Conservation (phyloP, 305 asterid species). For the Stenogyne calaminthoides region DNA sequence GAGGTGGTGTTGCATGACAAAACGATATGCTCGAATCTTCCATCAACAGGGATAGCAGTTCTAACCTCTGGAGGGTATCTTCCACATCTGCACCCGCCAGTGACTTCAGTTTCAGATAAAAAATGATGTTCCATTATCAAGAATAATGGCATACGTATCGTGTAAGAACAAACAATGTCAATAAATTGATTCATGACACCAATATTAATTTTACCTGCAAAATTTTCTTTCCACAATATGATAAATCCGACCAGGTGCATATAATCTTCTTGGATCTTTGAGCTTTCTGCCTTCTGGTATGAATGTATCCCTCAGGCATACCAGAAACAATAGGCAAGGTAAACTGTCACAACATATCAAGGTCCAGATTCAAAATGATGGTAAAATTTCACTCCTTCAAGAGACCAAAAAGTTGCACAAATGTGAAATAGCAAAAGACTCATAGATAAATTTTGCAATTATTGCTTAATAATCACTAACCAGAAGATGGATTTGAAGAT, state of each 20-base stretch:
- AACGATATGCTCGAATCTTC: conserved; percentile 95
- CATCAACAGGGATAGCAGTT: conserved; percentile 97
- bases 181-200: background rate
- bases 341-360: conserved; percentile 78
- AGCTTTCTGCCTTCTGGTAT: conserved; percentile 92
- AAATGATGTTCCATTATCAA: background rate
- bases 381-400: conserved; percentile 33
- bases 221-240: conserved; percentile 89
- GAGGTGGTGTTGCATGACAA: conserved; percentile 88
- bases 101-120: conserved; percentile 12
- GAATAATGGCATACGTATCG: background rate
- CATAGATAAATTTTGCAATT: background rate
- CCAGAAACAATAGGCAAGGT: conserved; percentile 85
- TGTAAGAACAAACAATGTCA: background rate
- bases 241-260: conserved; percentile 95
- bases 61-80: conserved; percentile 92
- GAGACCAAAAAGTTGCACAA: conserved; percentile 18
- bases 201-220: conserved; percentile 62
- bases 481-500: conserved; percentile 88
- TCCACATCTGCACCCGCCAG: conserved; percentile 66
- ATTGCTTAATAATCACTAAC: conserved; percentile 44
- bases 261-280: conserved; percentile 87
- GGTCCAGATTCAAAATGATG: conserved; percentile 38
- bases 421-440: conserved; percentile 20
- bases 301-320: conserved; percentile 95